Conservation (phyloP, 768 basidiomycete species). For the Pisolithus orientalis region DNA sequence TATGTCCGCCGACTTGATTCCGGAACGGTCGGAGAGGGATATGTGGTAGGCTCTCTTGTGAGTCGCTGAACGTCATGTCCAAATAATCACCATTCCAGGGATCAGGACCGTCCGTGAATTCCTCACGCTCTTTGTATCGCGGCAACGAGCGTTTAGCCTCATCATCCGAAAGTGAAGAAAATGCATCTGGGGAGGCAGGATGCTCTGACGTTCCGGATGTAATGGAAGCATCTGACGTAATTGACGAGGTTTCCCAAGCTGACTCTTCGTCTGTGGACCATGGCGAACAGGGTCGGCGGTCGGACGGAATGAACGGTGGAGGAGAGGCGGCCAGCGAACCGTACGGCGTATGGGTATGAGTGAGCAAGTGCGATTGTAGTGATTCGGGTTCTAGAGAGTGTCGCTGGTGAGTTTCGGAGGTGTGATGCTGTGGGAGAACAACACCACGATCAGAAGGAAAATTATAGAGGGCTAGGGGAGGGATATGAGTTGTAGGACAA, state of each 20-base stretch:
- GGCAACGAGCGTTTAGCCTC: constrained; percentile 4
- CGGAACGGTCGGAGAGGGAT: constrained; percentile 93
- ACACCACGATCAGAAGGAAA: constrained; percentile 5
- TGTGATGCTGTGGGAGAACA: not conserved
- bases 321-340: constrained; percentile 12
- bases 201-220: constrained; percentile 38
- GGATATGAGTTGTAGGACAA: constrained; percentile 34
- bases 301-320: constrained; percentile 10
- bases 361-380: constrained; percentile 31
- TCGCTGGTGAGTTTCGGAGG: not conserved
- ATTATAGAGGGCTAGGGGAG: constrained; percentile 23
- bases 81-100: constrained; percentile 30
- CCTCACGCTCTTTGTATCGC: constrained; percentile 14
- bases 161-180: constrained; percentile 11
- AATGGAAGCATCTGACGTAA: constrained; percentile 54
- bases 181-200: constrained; percentile 22
- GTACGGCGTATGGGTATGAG: constrained; percentile 24
- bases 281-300: constrained; percentile 37
- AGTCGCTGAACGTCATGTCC: constrained; percentile 37
- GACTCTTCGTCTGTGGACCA: constrained; percentile 79
- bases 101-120: constrained; percentile 1
- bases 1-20: constrained; percentile 97
- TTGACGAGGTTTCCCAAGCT: constrained; percentile 67
- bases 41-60: constrained; percentile 66
- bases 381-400: constrained; percentile 6